Percentiles rank a stretch among this genome's conserved stretches.
These are phyloP conservation scores for Casaregolazyma suthepensis DNA, from an alignment of 1,139 yeast species.

Conservation along the genomic window DNA sequence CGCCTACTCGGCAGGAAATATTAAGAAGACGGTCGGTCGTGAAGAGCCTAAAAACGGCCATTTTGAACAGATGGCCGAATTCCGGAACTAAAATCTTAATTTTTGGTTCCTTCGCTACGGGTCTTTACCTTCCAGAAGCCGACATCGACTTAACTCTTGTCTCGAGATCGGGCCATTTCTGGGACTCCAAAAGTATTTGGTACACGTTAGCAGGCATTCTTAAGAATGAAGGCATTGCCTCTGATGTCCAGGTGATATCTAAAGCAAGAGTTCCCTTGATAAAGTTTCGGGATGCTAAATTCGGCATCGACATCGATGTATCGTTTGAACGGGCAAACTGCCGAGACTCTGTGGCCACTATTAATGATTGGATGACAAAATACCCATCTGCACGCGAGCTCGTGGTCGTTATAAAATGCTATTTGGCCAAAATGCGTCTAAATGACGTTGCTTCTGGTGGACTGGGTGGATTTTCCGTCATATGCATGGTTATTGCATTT, in stretches of 20 bases:
- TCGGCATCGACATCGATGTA: conserved; percentile 76
- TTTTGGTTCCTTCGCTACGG: conserved; percentile 95
- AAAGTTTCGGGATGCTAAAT: conserved; percentile 73
- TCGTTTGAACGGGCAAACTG: conserved; percentile 91
- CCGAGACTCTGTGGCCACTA: conserved; percentile 73
- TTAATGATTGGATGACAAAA: conserved; percentile 63
- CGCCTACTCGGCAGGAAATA: conserved; percentile 79
- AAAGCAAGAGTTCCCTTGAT: conserved; percentile 94
- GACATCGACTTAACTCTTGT: conserved; percentile 93
- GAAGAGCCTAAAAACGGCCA: conserved; percentile 49
- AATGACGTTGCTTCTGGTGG: conserved; percentile 97
- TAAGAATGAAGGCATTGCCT: conserved; percentile 57
- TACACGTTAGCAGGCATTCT: conserved; percentile 72
- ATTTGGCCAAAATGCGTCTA: conserved; percentile 67
- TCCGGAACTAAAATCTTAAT: conserved; percentile 62
- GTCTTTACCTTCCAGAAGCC: conserved; percentile 87
- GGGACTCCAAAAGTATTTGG: conserved; percentile 57
- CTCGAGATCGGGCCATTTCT: conserved; percentile 55
- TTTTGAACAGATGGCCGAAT: conserved; percentile 66
- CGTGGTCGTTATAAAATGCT: conserved; percentile 81
- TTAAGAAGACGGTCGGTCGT: conserved; percentile 63
- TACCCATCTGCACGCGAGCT: conserved; percentile 83
- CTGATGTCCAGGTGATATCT: conserved; percentile 78
- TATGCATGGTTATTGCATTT: conserved; percentile 81
- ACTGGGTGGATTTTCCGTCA: conserved; percentile 88